Evolutionary conservation across 2,329 filamentous ascomycete species (phyloP).

Genomic region (Periconia digitata): DNA sequence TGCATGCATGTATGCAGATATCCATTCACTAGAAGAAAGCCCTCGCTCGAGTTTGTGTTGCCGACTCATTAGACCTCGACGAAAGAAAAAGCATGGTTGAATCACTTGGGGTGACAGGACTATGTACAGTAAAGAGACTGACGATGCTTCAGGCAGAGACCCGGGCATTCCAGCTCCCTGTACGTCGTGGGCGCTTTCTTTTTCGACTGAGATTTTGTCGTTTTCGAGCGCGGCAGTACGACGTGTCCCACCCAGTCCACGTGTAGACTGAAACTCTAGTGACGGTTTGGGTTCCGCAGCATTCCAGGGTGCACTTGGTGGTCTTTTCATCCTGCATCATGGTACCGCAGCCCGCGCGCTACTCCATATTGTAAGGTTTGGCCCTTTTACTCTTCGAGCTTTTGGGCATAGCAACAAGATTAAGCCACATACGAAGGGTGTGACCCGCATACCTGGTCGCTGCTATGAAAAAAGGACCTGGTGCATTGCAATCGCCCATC

Average conservation of each 20-base stretch:
- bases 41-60: no score
- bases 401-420: conserved; percentile 26
- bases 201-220: conserved; percentile 15
- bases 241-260: conserved; percentile 23
- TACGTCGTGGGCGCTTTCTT: conserved; percentile 17
- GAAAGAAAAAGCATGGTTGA: no score
- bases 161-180: conserved; percentile 17
- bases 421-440: conserved; percentile 31
- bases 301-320: conserved; percentile 13
- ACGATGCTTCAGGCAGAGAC: conserved; percentile 4
- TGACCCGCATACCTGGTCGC: conserved; percentile 19
- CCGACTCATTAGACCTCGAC: no score
- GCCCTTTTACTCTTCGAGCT: conserved; percentile 11
- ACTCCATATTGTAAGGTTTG: conserved; percentile 13
- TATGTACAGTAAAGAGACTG: neutral
- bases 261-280: conserved; percentile 25
- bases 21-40: no score
- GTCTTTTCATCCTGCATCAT: conserved; percentile 12
- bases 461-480: conserved; percentile 24
- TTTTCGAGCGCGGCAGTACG: conserved; percentile 14
- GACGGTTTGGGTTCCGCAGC: conserved; percentile 8
- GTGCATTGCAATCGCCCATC: conserved; percentile 22
- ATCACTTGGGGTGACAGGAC: no score
- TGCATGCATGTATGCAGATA: no score
- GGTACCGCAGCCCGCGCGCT: conserved; percentile 17